phyloP scores from a whole-genome alignment of 2,329 filamentous ascomycete genomes.

The Fulvia fulva region DNA sequence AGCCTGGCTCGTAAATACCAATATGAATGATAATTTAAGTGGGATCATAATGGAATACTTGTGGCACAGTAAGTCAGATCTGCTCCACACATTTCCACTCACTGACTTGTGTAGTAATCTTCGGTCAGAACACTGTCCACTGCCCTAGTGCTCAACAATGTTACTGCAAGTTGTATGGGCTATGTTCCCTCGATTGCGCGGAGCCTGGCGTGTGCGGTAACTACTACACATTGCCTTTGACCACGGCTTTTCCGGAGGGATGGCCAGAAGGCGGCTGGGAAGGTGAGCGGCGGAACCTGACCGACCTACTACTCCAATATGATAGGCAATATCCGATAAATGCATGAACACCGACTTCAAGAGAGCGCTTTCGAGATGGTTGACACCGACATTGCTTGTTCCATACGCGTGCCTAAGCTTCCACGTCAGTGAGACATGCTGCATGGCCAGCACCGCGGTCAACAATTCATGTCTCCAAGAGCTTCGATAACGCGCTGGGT shows the following conservation, averaged over 20 bases:
- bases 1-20: slow-evolving; percentile 48
- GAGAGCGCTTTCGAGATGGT: neutral
- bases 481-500: neutral
- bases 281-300: slow-evolving; percentile 30
- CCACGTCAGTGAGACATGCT: neutral
- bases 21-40: slow-evolving; percentile 46
- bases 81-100: neutral
- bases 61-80: slow-evolving; percentile 50
- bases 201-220: slow-evolving; percentile 49
- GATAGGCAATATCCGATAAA: too few species aligned
- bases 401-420: neutral
- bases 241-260: slow-evolving; percentile 54
- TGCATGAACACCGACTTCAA: too few species aligned
- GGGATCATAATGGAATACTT: slow-evolving; percentile 56
- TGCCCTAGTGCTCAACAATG: slow-evolving; percentile 60
- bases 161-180: slow-evolving; percentile 64
- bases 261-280: slow-evolving; percentile 60
- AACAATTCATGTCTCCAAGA: neutral
- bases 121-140: slow-evolving; percentile 32
- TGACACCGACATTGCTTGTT: too few species aligned
- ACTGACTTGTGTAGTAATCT: slow-evolving; percentile 35
- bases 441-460: neutral
- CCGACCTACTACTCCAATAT: too few species aligned
- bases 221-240: slow-evolving; percentile 58
- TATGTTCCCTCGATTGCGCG: slow-evolving; percentile 50